These are phyloP conservation scores for Pholiota microspora DNA, from an alignment of 768 basidiomycete species.

Conservation along the genomic window DNA sequence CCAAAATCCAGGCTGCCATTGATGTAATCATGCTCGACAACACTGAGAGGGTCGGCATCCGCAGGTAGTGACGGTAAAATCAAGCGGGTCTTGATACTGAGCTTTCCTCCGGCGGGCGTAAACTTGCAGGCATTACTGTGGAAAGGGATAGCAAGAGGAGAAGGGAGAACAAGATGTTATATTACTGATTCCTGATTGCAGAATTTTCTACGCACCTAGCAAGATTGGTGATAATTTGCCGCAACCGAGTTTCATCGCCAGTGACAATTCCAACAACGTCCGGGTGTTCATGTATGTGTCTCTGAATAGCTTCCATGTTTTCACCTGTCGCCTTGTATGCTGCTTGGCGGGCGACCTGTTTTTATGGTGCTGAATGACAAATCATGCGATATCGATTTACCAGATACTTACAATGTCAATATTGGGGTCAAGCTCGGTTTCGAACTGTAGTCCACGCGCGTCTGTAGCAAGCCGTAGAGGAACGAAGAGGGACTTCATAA, in stretches of 20 bases:
- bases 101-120: slow-evolving; percentile 65
- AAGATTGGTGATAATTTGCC: slow-evolving; percentile 83
- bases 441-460: slow-evolving; percentile 63
- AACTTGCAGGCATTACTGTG: slow-evolving; percentile 78
- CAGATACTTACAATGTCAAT: slow-evolving; percentile 56
- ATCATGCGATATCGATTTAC: background rate
- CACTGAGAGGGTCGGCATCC: slow-evolving; percentile 18
- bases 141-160: background rate
- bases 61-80: slow-evolving; percentile 32
- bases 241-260: slow-evolving; percentile 79
- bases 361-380: background rate
- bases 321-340: slow-evolving; percentile 62
- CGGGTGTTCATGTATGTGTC: slow-evolving; percentile 42
- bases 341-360: slow-evolving; percentile 56
- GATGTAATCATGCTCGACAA: slow-evolving; percentile 7
- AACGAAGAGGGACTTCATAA: slow-evolving; percentile 71
- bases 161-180: background rate
- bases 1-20: slow-evolving; percentile 13
- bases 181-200: background rate
- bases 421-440: slow-evolving; percentile 62
- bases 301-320: slow-evolving; percentile 34
- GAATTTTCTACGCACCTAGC: slow-evolving; percentile 49
- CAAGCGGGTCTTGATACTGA: slow-evolving; percentile 67
- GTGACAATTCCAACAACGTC: slow-evolving; percentile 68
- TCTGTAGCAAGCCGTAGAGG: slow-evolving; percentile 68